Base-by-base conservation (phyloP, 768 basidiomycete genomes). In the Lepiota venenata region DNA sequence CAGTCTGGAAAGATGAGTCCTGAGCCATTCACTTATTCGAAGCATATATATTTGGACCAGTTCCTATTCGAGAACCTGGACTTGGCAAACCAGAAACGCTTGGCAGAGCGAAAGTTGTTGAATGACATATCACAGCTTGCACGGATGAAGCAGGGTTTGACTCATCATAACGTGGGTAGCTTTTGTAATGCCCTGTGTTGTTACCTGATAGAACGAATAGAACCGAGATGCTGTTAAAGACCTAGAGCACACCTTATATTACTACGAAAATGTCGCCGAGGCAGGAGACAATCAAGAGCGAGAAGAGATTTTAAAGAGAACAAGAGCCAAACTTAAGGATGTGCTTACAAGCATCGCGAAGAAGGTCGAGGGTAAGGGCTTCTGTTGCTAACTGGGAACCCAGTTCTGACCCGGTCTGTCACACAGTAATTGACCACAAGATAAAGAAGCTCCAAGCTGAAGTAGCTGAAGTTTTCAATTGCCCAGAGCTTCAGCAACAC, bases 251-350 rank as follows among this genome's bases (percentile, higher is more conserved):
- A 70, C 83, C 0, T 74, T 90, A 29, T 71, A 87, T 55, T 93
- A 91, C 62, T 90, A 83, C 63, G 86, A 91, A 64, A 70, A 82
- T 49, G 73, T 91, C 14, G 85, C 85, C 1, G 66, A 79, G 32
- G 63, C 73, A 38, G 71, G 69, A 16, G 78, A 69, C 4, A 77
- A 82, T 52, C 64, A 69, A 1, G 72, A 73, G 44, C 83, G 88
- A 37, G 66, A 73, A 18, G 63, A 60, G 2, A 63, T 64, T 37
- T 66, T 88, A 16, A 63, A 75, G 49, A 59, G 64, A 2, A 81
- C 78, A n/a, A 69, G 74, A 0, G 57, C 57, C 21, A 83, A 85
- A 61, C 61, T 92, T 46, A 77, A 77, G 61, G 70, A 71, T 14
- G 75, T 84, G 18, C 58, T 91, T 16, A 64, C 70, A 8, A 71